Evolutionary conservation across 164 flowering plant genomes (phyloP).

Genomic region (Cinnamomum chago): DNA sequence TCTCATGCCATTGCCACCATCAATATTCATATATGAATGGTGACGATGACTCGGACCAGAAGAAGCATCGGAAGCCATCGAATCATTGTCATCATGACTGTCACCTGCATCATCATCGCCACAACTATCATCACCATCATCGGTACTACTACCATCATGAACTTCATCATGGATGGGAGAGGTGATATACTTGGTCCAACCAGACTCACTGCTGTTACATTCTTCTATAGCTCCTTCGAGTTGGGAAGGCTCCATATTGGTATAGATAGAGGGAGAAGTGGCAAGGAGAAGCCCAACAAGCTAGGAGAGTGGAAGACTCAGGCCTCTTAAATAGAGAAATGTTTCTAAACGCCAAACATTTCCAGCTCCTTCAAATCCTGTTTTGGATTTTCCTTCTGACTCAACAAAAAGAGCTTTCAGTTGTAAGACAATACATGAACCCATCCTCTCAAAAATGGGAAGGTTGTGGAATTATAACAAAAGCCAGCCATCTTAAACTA

Average conservation of each 20-base stretch:
- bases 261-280: background rate
- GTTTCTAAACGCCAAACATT: background rate
- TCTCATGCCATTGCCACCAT: constrained; percentile 8
- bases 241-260: constrained; percentile 41
- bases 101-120: constrained; percentile 20
- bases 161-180: constrained; percentile 48
- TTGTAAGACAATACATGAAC: background rate
- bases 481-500: background rate
- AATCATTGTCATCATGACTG: constrained; percentile 59
- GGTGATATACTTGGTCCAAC: constrained; percentile 75
- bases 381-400: background rate
- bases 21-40: constrained; percentile 12
- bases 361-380: background rate
- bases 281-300: constrained; percentile 4
- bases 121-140: constrained; percentile 11
- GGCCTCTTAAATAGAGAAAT: background rate
- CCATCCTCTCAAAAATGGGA: background rate
- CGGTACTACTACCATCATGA: constrained; percentile 14
- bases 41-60: constrained; percentile 53
- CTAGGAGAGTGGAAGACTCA: constrained; percentile 14
- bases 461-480: background rate
- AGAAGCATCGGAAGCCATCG: constrained; percentile 91
- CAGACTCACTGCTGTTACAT: constrained; percentile 65
- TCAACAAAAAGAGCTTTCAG: background rate
- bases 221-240: constrained; percentile 35